These are phyloP conservation scores for Apiospora aurea DNA, from an alignment of 2,329 filamentous ascomycete genomes.

Conservation along the genomic window DNA sequence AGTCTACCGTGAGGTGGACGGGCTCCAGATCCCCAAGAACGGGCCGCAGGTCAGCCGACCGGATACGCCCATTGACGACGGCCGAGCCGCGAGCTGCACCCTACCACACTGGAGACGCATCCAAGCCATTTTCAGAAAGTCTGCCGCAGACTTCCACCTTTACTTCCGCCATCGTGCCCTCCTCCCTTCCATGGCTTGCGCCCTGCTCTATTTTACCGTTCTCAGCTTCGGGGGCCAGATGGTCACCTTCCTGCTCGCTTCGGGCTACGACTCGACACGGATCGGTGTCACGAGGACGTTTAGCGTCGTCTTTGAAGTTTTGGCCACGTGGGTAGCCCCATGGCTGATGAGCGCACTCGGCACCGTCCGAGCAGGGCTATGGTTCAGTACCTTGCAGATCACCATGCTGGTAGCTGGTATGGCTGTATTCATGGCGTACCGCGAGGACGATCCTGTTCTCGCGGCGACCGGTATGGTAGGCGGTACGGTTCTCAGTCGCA, in stretches of 20 bases:
- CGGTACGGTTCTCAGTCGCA: slow-evolving; percentile 61
- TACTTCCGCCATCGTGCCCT: slow-evolving; percentile 65
- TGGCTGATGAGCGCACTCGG: slow-evolving; percentile 62
- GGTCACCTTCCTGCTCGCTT: slow-evolving; percentile 67
- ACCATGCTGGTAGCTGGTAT: slow-evolving; percentile 56
- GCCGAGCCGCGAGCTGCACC: background rate
- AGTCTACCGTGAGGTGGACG: slow-evolving; percentile 37
- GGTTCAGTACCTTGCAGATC: slow-evolving; percentile 74
- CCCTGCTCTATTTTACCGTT: slow-evolving; percentile 69
- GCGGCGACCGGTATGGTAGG: slow-evolving; percentile 57
- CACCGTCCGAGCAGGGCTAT: slow-evolving; percentile 70
- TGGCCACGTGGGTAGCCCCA: slow-evolving; percentile 67
- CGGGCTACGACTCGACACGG: slow-evolving; percentile 57
- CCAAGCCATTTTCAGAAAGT: background rate
- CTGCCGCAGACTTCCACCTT: slow-evolving; percentile 32
- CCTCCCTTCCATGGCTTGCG: slow-evolving; percentile 64
- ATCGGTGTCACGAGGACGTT: slow-evolving; percentile 61
- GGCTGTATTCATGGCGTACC: slow-evolving; percentile 25
- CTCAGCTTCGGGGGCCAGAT: slow-evolving; percentile 67
- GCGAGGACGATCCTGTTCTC: slow-evolving; percentile 35
- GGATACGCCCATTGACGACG: background rate
- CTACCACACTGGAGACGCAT: background rate
- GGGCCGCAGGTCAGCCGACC: background rate
- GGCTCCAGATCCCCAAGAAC: slow-evolving; percentile 23
- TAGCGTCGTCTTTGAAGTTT: slow-evolving; percentile 63